Percentiles rank a stretch among this genome's conserved stretches.
Evolutionary conservation across 495 filamentous ascomycete genomes (phyloP).

Genomic region (Astrothelium subdiscretum): DNA sequence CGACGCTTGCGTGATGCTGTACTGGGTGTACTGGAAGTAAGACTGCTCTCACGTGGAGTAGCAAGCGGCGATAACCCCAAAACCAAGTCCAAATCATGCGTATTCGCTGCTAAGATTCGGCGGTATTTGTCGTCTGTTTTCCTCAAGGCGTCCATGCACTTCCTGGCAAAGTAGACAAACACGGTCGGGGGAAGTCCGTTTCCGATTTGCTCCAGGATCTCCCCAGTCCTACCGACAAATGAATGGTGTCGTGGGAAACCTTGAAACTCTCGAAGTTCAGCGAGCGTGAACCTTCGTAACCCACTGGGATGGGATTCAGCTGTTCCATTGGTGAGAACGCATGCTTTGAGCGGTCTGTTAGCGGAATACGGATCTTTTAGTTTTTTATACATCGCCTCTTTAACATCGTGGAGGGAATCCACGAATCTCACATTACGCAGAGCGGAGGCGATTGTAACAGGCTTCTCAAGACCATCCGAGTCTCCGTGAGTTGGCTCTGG

Average conservation of each 20-base stretch:
- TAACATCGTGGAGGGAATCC: background rate
- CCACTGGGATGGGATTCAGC: constrained; percentile 62
- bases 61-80: background rate
- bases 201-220: constrained; percentile 62
- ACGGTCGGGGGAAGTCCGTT: constrained; percentile 58
- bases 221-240: constrained; percentile 35
- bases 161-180: background rate
- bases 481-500: constrained; percentile 53
- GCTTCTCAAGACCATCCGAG: constrained; percentile 21
- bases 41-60: background rate
- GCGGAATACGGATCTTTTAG: background rate
- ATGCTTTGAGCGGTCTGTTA: background rate
- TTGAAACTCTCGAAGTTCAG: constrained; percentile 67
- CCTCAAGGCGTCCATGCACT: background rate
- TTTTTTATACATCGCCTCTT: background rate
- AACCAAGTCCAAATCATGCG: background rate
- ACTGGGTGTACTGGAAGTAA: background rate
- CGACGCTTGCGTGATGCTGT: background rate
- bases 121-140: background rate
- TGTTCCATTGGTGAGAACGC: constrained; percentile 6
- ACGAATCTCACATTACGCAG: background rate
- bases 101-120: background rate
- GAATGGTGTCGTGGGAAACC: constrained; percentile 56
- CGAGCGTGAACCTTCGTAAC: constrained; percentile 49
- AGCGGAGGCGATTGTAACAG: constrained; percentile 25